These are phyloP conservation scores for Neurospora tetrasperma DNA, from an alignment of 495 filamentous ascomycete genomes.

Conservation along the genomic window DNA sequence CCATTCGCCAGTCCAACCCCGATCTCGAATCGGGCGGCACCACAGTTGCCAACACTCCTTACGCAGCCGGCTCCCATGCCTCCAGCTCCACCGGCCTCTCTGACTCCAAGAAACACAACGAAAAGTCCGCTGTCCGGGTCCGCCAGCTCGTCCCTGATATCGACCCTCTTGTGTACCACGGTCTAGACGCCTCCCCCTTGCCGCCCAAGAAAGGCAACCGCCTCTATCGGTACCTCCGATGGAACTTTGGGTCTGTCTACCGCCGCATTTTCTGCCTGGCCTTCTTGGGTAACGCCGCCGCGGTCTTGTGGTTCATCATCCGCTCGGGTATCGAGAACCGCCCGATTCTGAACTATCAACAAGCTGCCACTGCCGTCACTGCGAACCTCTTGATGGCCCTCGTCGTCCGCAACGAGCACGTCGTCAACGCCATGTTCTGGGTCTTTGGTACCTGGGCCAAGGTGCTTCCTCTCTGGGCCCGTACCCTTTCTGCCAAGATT, in stretches of 20 bases:
- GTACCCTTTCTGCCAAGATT: constrained; percentile 57
- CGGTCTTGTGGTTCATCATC: constrained; percentile 12
- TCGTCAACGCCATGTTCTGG: constrained; percentile 62
- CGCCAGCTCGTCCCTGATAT: constrained; percentile 2
- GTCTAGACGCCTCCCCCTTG: constrained; percentile 11
- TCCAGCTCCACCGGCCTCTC: background rate
- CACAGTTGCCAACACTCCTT: background rate
- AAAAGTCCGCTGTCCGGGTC: background rate
- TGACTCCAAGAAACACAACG: background rate
- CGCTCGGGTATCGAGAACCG: background rate
- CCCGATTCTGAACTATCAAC: constrained; percentile 14
- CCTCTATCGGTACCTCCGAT: constrained; percentile 22
- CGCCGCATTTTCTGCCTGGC: constrained; percentile 26
- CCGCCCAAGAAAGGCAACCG: constrained; percentile 21
- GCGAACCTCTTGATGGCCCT: constrained; percentile 39
- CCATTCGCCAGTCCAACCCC: background rate
- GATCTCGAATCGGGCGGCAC: background rate
- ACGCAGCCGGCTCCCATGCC: background rate
- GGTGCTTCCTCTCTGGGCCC: constrained; percentile 51
- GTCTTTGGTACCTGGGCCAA: constrained; percentile 46
- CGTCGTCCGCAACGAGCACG: constrained; percentile 61
- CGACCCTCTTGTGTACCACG: constrained; percentile 8
- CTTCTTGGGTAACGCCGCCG: constrained; percentile 21
- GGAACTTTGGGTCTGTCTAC: constrained; percentile 29
- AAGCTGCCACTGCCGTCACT: constrained; percentile 30